Percentiles rank a stretch among this genome's conserved stretches.
Evolutionary conservation across 768 basidiomycete species (phyloP).

Genomic region (Suillus hirtellus): DNA sequence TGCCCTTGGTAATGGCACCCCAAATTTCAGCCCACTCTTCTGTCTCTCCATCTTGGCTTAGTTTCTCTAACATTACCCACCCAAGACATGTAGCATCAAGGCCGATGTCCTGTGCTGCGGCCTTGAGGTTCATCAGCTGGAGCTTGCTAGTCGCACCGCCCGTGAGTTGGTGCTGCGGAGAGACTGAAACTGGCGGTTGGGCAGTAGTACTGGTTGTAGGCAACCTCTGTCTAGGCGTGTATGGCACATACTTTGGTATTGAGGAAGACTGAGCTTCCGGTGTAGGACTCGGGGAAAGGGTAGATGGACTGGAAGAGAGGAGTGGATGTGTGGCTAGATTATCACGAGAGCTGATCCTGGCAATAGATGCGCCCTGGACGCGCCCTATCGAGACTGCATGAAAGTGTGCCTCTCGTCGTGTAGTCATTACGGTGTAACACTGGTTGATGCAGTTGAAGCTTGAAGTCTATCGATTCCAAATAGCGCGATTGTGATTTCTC

Average conservation of each 20-base stretch:
- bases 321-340: constrained; percentile 64
- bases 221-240: constrained; percentile 72
- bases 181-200: constrained; percentile 39
- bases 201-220: constrained; percentile 46
- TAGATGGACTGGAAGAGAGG: constrained; percentile 45
- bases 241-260: constrained; percentile 65
- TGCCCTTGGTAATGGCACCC: constrained; percentile 60
- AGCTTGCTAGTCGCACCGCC: constrained; percentile 67
- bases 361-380: constrained; percentile 42
- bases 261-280: constrained; percentile 20
- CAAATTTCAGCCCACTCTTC: constrained; percentile 73
- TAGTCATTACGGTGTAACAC: constrained; percentile 31
- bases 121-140: constrained; percentile 72
- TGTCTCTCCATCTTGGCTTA: constrained; percentile 53
- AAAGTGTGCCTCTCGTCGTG: constrained; percentile 39
- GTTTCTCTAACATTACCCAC: constrained; percentile 75
- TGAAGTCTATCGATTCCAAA: neutral
- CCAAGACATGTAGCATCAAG: constrained; percentile 65
- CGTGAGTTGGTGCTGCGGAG: constrained; percentile 45
- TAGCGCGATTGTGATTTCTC: neutral
- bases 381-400: constrained; percentile 59
- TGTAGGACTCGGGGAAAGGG: constrained; percentile 30
- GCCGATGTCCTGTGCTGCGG: constrained; percentile 67
- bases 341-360: constrained; percentile 51
- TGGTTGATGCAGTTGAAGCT: neutral